phyloP scores from a whole-genome alignment of 2,329 filamentous ascomycete genomes.

The Colletotrichum endophyticum region DNA sequence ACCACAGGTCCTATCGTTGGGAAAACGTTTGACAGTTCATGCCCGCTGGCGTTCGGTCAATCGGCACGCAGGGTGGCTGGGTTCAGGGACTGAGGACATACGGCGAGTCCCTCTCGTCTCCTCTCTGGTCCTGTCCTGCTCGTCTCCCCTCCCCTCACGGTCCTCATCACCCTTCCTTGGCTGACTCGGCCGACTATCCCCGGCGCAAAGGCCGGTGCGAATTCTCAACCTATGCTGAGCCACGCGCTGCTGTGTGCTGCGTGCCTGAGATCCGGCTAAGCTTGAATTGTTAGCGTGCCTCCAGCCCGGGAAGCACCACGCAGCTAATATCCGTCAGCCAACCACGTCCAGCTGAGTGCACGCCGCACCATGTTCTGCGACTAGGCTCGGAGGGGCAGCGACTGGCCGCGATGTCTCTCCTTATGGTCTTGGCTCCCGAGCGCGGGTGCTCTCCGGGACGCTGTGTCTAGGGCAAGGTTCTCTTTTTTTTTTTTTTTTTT shows the following conservation, averaged over 20 bases:
- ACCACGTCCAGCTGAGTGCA: neutral
- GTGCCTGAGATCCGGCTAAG: conserved; percentile 5
- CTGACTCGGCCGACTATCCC: neutral
- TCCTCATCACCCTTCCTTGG: neutral
- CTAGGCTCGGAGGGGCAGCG: neutral
- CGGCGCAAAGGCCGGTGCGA: neutral
- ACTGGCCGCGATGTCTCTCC: neutral
- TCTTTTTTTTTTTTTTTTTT: neutral
- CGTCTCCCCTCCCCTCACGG: neutral
- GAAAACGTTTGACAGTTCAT: neutral
- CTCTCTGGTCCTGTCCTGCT: neutral
- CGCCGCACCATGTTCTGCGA: neutral
- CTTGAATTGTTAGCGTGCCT: conserved; percentile 18
- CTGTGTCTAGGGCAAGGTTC: neutral
- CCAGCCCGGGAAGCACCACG: neutral
- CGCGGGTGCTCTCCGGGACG: conserved; percentile 9
- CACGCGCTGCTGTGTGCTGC: neutral
- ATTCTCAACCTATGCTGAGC: neutral
- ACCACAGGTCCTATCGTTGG: neutral
- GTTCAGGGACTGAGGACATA: neutral
- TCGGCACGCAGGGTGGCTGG: neutral
- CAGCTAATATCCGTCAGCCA: neutral
- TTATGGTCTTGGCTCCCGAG: neutral
- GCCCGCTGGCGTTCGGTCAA: neutral
- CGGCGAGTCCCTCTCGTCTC: neutral